Evolutionary conservation across 164 flowering plant species (phyloP), one percentile per base, ranked within the genome.

Genomic region (Chimonanthus salicifolius): DNA sequence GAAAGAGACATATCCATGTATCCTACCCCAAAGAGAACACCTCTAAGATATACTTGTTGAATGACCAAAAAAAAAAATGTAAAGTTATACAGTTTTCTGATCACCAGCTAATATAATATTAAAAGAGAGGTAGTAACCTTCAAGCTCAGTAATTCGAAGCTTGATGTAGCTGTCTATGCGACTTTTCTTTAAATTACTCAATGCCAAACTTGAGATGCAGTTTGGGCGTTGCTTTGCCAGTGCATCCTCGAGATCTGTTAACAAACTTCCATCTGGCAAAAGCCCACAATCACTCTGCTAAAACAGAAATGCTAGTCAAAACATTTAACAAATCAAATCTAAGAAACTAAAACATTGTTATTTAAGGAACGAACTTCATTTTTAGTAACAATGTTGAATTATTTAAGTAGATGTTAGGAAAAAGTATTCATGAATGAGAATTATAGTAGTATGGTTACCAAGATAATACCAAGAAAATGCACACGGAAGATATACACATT

Each of bases 91-190:
- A 54, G 60, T 54, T n/a, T 66, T 16, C 68, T 45, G 48, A 11
- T 6, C 13, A 44, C 16, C 4, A 44, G 6, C 47, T 15, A 66
- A 66, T 47, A 66, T 6, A 66, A 46, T 13, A 33, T 44, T 44
- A 33, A 75, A 9, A 70, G 62, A 50, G 16, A 64, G 67, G 67
- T 51, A 72, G 43, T 50, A 74, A 93, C 98, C 96, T 88, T 95
- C 94, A 82, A 95, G 97, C 78, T 92, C 96, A 58, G 74, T 80
- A 68, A 92, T 68, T 1, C 97, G 94, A 83, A 83, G 96, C 74
- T 87, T 85, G 62, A 89, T 77, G 44, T 78, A 84, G 83, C 89
- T 84, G 69, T 81, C 81, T 47, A 85, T 66, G 68, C 94, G 92
- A 47, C 60, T 78, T 73, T 90, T 89, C 80, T 73, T 81, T 54